Conservation (phyloP, 1,284 basidiomycete genomes). For the Marasmius fiardii region DNA sequence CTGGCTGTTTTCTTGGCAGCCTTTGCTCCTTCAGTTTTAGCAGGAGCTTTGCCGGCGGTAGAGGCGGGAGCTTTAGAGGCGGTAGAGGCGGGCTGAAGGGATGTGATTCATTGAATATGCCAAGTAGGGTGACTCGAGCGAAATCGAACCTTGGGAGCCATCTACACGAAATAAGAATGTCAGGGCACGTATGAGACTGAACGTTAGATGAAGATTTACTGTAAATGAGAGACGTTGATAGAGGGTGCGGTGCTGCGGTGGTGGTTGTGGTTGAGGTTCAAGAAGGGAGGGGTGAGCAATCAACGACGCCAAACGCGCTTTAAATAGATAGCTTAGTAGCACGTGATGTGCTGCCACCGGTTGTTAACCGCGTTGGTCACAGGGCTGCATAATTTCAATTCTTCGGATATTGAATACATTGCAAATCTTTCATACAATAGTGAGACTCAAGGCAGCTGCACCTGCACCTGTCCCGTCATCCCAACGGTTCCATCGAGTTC, state of each 20-base stretch:
- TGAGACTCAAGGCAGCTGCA: not conserved
- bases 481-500: conserved; percentile 58
- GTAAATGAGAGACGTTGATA: not conserved
- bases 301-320: not conserved
- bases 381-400: no score
- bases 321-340: not conserved
- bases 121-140: no score
- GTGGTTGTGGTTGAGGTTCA: not conserved
- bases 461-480: conserved; percentile 57
- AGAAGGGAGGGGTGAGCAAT: not conserved
- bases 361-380: no score
- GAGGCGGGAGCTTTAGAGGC: conserved; percentile 76
- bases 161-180: not conserved
- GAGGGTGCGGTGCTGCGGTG: not conserved
- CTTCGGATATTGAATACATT: no score
- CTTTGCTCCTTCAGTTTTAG: conserved; percentile 64
- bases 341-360: not conserved
- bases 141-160: conserved; percentile 14
- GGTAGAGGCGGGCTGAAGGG: conserved; percentile 56
- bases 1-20: conserved; percentile 61
- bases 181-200: not conserved
- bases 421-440: not conserved
- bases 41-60: conserved; percentile 75
- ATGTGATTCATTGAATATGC: not conserved
- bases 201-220: not conserved